A percentile compares a stretch with the other conserved stretches of the same genome.
Evolutionary conservation across 2,329 filamentous ascomycete genomes (phyloP).

Genomic region (Trichocomaceae sp.): DNA sequence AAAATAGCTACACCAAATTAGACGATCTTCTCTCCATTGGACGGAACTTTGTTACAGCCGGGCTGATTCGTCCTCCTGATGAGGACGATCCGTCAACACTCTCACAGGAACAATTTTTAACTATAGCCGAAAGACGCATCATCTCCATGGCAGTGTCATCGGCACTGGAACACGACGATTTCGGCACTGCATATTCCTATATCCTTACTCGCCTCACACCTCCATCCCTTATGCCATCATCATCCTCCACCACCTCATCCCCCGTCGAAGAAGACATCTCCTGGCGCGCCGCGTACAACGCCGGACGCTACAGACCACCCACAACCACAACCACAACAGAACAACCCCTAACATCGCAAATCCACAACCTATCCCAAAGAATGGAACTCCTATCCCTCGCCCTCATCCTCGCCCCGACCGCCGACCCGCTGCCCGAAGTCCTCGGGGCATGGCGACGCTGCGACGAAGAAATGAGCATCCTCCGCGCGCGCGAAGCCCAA

Average conservation of each 20-base stretch:
- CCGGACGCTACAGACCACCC: conserved; percentile 49
- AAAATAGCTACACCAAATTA: conserved; percentile 55
- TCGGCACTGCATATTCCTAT: conserved; percentile 61
- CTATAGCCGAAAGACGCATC: conserved; percentile 41
- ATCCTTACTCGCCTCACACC: conserved; percentile 53
- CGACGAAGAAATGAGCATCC: conserved; percentile 52
- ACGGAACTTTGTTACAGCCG: conserved; percentile 49
- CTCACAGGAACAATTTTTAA: conserved; percentile 14
- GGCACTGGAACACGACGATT: conserved; percentile 39
- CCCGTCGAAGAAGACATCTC: conserved; percentile 50
- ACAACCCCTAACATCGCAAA: conserved; percentile 32
- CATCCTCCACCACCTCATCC: conserved; percentile 11
- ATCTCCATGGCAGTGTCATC: conserved; percentile 42
- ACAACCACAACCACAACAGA: conserved; percentile 19
- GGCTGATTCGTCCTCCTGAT: conserved; percentile 24
- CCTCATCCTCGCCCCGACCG: conserved; percentile 52
- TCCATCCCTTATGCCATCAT: conserved; percentile 26
- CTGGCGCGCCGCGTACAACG: conserved; percentile 59
- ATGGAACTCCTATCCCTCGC: conserved; percentile 60
- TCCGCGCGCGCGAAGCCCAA: conserved; percentile 49
- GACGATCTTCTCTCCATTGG: conserved; percentile 59
- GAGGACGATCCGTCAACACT: conserved; percentile 14
- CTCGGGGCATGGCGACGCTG: conserved; percentile 57
- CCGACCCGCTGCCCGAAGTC: conserved; percentile 53
- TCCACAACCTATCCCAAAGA: conserved; percentile 54